phyloP scores from a whole-genome alignment of 345 rosid species.

The Trapa incisa region DNA sequence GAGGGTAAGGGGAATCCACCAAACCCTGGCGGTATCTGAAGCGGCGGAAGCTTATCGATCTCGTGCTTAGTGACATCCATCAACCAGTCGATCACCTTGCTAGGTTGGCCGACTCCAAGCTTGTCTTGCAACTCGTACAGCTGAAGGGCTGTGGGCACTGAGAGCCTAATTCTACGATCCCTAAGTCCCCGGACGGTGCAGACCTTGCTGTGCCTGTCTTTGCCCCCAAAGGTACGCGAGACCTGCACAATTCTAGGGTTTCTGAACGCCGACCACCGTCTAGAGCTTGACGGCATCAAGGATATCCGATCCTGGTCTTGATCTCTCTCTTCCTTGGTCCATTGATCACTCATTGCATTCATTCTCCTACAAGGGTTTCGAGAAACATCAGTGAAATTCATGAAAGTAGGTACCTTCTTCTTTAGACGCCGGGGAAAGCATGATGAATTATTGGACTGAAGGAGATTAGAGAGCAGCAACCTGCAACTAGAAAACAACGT shows the following conservation, averaged over 20 bases:
- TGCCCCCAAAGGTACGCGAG: slow-evolving; percentile 12
- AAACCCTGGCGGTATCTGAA: slow-evolving; percentile 12
- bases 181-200: slow-evolving; percentile 12
- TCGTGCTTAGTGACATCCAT: slow-evolving; percentile 9
- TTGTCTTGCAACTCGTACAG: slow-evolving; percentile 15
- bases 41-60: slow-evolving; percentile 16
- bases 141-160: slow-evolving; percentile 12
- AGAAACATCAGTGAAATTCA: background rate
- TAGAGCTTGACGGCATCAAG: slow-evolving; percentile 4
- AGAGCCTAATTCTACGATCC: slow-evolving; percentile 15
- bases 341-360: slow-evolving; percentile 1
- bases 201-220: slow-evolving; percentile 21
- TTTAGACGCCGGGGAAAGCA: too few species aligned
- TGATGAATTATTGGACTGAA: background rate
- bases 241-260: slow-evolving; percentile 17
- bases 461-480: background rate
- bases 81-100: slow-evolving; percentile 19
- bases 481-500: background rate
- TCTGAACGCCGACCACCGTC: slow-evolving; percentile 7
- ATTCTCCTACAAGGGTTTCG: slow-evolving; percentile 2
- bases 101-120: slow-evolving; percentile 16
- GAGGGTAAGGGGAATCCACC: slow-evolving; percentile 1
- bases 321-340: slow-evolving; percentile 5
- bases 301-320: background rate
- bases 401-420: background rate